Conservation (phyloP, 1,284 basidiomycete genomes). For the Tilletiaria anomala region DNA sequence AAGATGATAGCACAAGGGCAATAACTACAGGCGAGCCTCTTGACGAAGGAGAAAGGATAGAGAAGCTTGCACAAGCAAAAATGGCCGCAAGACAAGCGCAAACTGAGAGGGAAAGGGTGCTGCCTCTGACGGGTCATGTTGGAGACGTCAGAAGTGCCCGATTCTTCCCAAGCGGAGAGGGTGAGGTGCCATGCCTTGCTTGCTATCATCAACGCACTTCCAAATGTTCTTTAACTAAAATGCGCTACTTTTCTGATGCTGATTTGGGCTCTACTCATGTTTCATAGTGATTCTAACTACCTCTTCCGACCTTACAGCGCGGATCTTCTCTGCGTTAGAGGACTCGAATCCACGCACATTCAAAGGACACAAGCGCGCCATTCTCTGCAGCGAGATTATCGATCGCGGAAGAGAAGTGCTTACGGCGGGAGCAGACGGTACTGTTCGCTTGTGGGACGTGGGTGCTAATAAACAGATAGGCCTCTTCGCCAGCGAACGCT, state of each 20-base stretch:
- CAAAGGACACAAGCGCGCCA: conserved; percentile 53
- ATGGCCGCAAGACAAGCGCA: conserved; percentile 2
- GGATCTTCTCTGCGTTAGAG: conserved; percentile 49
- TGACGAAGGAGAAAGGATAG: too few relatives aligned
- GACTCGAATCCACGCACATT: conserved; percentile 48
- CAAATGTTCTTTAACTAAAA: not conserved
- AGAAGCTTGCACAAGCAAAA: not conserved
- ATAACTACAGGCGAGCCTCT: too few relatives aligned
- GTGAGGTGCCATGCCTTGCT: conserved; percentile 4
- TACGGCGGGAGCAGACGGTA: conserved; percentile 51
- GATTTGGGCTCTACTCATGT: conserved; percentile 42
- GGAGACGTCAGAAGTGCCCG: conserved; percentile 21
- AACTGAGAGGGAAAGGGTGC: conserved; percentile 5
- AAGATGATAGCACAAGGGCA: too few relatives aligned
- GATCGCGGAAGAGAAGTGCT: conserved; percentile 54
- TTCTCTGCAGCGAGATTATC: conserved; percentile 49
- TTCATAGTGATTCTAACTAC: conserved; percentile 49
- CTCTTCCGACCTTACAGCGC: conserved; percentile 51
- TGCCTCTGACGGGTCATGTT: conserved; percentile 18
- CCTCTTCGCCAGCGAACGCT: conserved; percentile 38
- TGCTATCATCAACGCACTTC: conserved; percentile 5
- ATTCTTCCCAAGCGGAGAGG: conserved; percentile 30
- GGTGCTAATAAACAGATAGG: conserved; percentile 42
- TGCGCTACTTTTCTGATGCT: too few relatives aligned
- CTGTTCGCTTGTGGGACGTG: conserved; percentile 63